Evolutionary conservation across 345 rosid species (phyloP).

Genomic region (Bruguiera parviflora): DNA sequence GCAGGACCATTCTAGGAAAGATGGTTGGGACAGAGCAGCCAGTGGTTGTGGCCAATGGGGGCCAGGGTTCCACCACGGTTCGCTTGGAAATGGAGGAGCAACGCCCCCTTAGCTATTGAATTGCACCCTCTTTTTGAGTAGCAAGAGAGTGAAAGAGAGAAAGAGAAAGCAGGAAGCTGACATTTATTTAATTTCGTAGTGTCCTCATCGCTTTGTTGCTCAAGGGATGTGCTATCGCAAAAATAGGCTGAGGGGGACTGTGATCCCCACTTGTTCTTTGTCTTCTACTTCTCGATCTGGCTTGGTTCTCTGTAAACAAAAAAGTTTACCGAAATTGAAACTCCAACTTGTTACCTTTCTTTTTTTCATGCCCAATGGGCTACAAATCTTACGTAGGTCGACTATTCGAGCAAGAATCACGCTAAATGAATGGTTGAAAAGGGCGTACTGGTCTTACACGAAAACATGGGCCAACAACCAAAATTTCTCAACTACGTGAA

Average conservation of each 20-base stretch:
- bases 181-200: constrained; percentile 3
- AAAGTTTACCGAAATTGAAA: too few species aligned
- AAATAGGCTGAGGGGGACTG: background rate
- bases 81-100: constrained; percentile 13
- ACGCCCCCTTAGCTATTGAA: constrained; percentile 22
- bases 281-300: background rate
- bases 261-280: background rate
- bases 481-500: too few species aligned
- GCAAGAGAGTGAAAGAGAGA: background rate
- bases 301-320: background rate
- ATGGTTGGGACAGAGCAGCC: constrained; percentile 24
- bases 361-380: too few species aligned
- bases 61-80: constrained; percentile 23
- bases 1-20: constrained; percentile 17
- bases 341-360: too few species aligned
- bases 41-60: constrained; percentile 16
- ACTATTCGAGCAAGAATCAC: too few species aligned
- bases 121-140: constrained; percentile 21
- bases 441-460: too few species aligned
- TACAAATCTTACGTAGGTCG: too few species aligned
- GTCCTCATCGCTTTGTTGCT: constrained; percentile 4
- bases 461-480: too few species aligned
- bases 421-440: too few species aligned
- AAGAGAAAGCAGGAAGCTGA: background rate
- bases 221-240: constrained; percentile 20